Percentiles rank a stretch among this genome's conserved stretches.
These are phyloP conservation scores for Aspergillus amoenus DNA, from an alignment of 2,329 filamentous ascomycete genomes.

Conservation along the genomic window DNA sequence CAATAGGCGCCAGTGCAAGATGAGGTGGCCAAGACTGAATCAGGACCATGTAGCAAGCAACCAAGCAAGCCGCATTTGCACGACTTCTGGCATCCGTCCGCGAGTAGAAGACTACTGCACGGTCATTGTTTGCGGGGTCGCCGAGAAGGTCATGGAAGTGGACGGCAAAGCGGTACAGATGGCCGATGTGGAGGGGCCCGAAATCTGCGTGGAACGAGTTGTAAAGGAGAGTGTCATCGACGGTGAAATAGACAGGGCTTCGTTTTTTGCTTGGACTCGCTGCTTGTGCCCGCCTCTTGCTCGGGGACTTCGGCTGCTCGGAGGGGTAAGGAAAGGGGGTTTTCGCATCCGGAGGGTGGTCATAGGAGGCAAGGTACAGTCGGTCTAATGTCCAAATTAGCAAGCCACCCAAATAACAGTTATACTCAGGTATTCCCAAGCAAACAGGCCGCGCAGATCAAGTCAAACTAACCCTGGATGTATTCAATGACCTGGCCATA, in stretches of 20 bases:
- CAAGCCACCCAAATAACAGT: background rate
- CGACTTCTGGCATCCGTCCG: constrained; percentile 84
- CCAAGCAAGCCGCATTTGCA: constrained; percentile 86
- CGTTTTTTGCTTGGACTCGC: constrained; percentile 55
- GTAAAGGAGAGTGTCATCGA: constrained; percentile 90
- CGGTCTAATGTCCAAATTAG: constrained; percentile 62
- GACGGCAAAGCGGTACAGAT: constrained; percentile 93
- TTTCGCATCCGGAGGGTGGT: constrained; percentile 73
- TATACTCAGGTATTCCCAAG: no score
- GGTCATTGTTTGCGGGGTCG: constrained; percentile 83
- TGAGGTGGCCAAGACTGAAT: constrained; percentile 98
- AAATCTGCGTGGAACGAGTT: constrained; percentile 99
- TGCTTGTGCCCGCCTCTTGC: constrained; percentile 67
- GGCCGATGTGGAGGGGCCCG: constrained; percentile 93
- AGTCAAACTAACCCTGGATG: constrained; percentile 71
- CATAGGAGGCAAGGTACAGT: constrained; percentile 90
- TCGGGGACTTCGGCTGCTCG: constrained; percentile 63
- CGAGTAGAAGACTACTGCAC: constrained; percentile 95
- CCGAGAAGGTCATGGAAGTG: constrained; percentile 94
- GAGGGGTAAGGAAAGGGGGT: constrained; percentile 82
- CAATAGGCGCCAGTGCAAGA: constrained; percentile 89
- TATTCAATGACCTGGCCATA: constrained; percentile 93
- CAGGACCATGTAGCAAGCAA: constrained; percentile 98
- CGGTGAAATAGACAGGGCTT: constrained; percentile 88
- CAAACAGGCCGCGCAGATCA: background rate